Conservation (phyloP, 1,139 yeast genomes). For the Tardiomyces depauwii region DNA sequence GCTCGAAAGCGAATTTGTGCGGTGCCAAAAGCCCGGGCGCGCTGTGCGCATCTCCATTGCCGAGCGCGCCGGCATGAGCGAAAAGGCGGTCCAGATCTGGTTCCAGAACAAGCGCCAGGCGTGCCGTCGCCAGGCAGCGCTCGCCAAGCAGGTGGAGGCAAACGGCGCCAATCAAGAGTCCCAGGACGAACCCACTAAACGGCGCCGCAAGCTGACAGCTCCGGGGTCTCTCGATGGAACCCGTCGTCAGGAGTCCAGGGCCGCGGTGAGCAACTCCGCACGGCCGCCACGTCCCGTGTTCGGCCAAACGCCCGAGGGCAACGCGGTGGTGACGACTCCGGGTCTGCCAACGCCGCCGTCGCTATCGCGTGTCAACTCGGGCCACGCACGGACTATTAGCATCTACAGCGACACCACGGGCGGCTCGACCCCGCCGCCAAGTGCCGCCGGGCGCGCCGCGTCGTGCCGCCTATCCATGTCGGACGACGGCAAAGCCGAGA, state of each 20-base stretch:
- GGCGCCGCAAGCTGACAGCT: background rate
- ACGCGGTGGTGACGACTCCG: background rate
- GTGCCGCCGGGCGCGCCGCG: constrained; percentile 5
- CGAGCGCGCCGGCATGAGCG: constrained; percentile 75
- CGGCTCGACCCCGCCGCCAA: background rate
- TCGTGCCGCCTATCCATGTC: constrained; percentile 23
- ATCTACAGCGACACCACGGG: background rate
- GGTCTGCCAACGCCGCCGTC: constrained; percentile 1
- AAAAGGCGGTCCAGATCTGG: constrained; percentile 96
- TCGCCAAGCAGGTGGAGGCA: background rate
- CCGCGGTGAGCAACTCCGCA: background rate
- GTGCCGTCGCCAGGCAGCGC: constrained; percentile 8
- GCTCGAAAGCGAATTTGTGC: constrained; percentile 64
- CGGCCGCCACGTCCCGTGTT: background rate
- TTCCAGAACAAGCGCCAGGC: constrained; percentile 87
- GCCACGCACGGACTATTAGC: background rate
- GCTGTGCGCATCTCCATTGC: constrained; percentile 68
- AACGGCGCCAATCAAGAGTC: background rate
- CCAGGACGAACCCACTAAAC: background rate
- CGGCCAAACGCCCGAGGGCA: background rate
- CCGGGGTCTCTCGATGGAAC: background rate
- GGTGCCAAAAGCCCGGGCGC: constrained; percentile 75
- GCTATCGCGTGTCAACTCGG: constrained; percentile 1
- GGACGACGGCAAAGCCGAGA: constrained; percentile 26
- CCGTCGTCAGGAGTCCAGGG: background rate